A percentile compares a stretch with the other conserved stretches of the same genome.
Conservation (phyloP, 192 early-diverging fungal species). For the Coemansia sp. region DNA sequence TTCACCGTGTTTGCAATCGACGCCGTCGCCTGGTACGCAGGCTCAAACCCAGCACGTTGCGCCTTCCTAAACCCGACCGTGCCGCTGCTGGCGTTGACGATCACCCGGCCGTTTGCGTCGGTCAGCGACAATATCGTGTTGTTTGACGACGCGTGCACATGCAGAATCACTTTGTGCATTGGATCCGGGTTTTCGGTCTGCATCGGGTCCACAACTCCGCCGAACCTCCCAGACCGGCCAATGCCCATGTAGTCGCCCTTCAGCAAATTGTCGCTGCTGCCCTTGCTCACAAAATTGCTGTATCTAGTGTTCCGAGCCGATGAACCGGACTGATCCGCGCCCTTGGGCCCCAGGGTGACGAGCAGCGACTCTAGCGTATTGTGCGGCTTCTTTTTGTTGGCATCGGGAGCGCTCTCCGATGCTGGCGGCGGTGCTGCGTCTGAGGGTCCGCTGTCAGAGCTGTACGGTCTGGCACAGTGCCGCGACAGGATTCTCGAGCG, state of each 20-base stretch:
- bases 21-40: conserved; percentile 82
- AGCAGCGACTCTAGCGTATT: conserved; percentile 2
- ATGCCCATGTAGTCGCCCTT: conserved; percentile 10
- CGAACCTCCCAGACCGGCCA: neutral
- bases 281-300: neutral
- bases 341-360: conserved; percentile 4
- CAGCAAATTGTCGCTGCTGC: neutral
- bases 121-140: conserved; percentile 89
- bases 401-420: neutral
- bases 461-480: conserved; percentile 4
- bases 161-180: conserved; percentile 37
- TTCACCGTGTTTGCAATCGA: conserved; percentile 65
- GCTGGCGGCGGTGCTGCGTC: neutral
- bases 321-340: neutral
- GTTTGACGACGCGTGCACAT: conserved; percentile 60
- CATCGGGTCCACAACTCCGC: neutral
- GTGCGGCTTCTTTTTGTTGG: neutral
- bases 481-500: neutral
- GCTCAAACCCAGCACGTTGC: conserved; percentile 81
- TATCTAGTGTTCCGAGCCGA: neutral
- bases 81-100: conserved; percentile 76
- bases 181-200: conserved; percentile 11
- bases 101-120: conserved; percentile 60
- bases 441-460: neutral
- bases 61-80: conserved; percentile 84